Conservation (phyloP, 257 asterid genomes). For the Przewalskia tangutica region DNA sequence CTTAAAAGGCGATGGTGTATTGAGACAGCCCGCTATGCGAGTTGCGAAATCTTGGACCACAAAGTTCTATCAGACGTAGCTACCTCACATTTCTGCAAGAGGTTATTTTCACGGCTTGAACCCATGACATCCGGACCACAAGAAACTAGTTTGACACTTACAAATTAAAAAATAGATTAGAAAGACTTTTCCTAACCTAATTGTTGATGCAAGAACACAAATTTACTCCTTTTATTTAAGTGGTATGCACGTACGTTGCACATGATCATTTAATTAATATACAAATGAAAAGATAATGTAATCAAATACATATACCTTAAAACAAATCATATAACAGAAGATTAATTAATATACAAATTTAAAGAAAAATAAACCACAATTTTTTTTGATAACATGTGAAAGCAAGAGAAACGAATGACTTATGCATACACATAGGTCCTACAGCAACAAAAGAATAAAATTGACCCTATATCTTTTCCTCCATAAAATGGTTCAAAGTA, state of each 20-base stretch:
- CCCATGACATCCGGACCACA: too few relatives aligned
- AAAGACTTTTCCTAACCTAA: neutral
- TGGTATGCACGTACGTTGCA: neutral
- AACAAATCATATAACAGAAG: neutral
- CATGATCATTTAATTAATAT: neutral
- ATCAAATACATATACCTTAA: neutral
- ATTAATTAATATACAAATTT: neutral
- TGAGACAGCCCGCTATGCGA: too few relatives aligned
- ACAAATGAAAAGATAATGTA: neutral
- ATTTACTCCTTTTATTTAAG: neutral
- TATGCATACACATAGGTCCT: neutral
- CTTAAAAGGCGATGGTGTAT: too few relatives aligned
- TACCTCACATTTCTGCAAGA: too few relatives aligned
- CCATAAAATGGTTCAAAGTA: neutral
- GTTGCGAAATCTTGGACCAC: too few relatives aligned
- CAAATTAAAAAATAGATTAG: too few relatives aligned
- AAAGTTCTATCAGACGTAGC: too few relatives aligned
- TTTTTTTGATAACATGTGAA: neutral
- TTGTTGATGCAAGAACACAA: neutral
- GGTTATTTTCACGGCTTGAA: too few relatives aligned
- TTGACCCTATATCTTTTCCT: neutral
- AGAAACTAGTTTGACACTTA: too few relatives aligned
- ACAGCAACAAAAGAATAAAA: neutral
- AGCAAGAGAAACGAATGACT: neutral
- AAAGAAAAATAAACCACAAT: neutral